phyloP scores from a whole-genome alignment of 495 filamentous ascomycete species.

The Cairneyella variabilis region DNA sequence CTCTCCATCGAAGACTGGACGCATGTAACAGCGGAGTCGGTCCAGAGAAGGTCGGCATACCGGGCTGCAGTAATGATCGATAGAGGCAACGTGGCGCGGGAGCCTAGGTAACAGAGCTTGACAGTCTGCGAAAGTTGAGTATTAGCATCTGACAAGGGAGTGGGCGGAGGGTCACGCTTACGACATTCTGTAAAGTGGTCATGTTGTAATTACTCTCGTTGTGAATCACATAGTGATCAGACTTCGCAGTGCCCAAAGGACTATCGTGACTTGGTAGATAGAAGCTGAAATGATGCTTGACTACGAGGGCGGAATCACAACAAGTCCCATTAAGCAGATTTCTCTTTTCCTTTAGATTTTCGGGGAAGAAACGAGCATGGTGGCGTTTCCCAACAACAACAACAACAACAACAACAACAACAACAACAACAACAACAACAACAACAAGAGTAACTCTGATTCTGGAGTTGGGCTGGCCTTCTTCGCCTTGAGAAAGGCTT shows the following conservation, averaged over 20 bases:
- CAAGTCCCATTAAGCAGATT: not conserved
- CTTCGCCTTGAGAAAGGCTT: too few relatives aligned
- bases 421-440: too few relatives aligned
- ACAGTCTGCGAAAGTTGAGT: slow-evolving; percentile 1
- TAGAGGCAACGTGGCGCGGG: slow-evolving; percentile 1
- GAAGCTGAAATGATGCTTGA: slow-evolving; percentile 2
- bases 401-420: slow-evolving; percentile 48
- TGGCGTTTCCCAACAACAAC: slow-evolving; percentile 87
- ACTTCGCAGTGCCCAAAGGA: not conserved
- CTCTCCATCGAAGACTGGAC: not conserved
- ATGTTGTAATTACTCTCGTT: slow-evolving; percentile 4
- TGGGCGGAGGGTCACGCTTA: not conserved
- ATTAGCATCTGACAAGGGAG: not conserved
- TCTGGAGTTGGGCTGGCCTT: too few relatives aligned
- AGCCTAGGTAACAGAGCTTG: slow-evolving; percentile 5
- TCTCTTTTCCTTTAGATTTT: not conserved
- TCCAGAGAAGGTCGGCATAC: slow-evolving; percentile 17
- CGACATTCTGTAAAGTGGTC: not conserved
- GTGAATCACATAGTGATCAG: slow-evolving; percentile 8
- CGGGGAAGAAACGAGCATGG: slow-evolving; percentile 83
- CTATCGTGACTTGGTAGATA: slow-evolving; percentile 8
- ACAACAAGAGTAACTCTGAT: too few relatives aligned
- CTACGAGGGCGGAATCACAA: not conserved
- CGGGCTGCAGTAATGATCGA: slow-evolving; percentile 5
- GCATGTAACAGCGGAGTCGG: slow-evolving; percentile 14